Evolutionary conservation across 306 rosid species (phyloP), one percentile per base, ranked within the genome.

Genomic region (Lathyrus oleraceus): DNA sequence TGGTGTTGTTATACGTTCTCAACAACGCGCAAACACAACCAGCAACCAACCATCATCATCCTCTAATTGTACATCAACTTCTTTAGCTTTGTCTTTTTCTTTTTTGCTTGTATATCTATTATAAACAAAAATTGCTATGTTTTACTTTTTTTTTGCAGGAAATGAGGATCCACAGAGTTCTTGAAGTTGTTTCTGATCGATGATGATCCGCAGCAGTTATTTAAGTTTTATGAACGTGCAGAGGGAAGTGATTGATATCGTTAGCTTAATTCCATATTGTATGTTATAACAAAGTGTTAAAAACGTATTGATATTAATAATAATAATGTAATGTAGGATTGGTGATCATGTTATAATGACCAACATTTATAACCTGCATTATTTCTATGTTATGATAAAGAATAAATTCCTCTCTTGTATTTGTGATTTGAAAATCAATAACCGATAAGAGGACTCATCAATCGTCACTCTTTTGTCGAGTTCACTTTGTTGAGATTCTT

Each of bases 291-390:
- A 28, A 28, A 28, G 32, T 28, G 32, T 4, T 28, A 28, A 28
- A 6, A 6, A 28, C 5, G 32, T 4, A 4, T 28, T 28, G 32
- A 28, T 38, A 54, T 15, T 57, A 70, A 20, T 48, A 77, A n/a
- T n/a, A n/a, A 79, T 65, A 86, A 81, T 61, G 78, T 75, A 62
- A 71, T 61, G 74, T 30, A 30, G 57, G 59, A 28, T 5, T 80
- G 78, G 77, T 53, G 60, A 53, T 81, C 86, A 83, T 69, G 80
- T 64, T 21, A 13, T 17, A 14, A 27, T 82, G 84, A 84, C 85
- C 81, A 67, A 53, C 63, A 57, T 63, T 35, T 35, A 51, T 64
- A 48, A 48, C 70, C 75, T 70, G 70, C 79, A 45, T 59, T 67
- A 15, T 76, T 71, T 71, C 44, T 48, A 57, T 64, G 72, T 69